phyloP scores from a whole-genome alignment of 306 rosid genomes.

The Astragalus membranaceus region DNA sequence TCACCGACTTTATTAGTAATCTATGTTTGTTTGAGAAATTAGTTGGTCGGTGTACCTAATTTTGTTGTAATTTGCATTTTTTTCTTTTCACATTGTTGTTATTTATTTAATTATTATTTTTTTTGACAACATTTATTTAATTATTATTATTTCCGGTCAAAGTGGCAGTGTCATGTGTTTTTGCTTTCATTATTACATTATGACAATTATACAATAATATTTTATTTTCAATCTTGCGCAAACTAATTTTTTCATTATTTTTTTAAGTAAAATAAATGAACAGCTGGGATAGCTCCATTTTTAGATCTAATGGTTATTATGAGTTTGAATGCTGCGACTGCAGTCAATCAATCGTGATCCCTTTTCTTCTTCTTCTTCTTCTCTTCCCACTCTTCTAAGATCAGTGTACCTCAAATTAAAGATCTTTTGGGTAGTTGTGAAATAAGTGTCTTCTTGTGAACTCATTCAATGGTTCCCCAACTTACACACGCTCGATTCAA shows the following conservation, averaged over 20 bases:
- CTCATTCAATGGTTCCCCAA: background rate
- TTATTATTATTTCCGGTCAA: background rate
- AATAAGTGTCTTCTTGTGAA: slow-evolving; percentile 11
- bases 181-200: background rate
- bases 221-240: background rate
- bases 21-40: no score
- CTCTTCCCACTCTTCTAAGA: background rate
- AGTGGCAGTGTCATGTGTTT: background rate
- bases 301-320: no score
- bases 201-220: background rate
- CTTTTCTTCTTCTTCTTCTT: background rate
- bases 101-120: no score
- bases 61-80: no score
- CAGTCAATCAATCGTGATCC: no score
- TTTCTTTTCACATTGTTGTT: background rate
- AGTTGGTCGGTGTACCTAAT: no score
- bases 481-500: background rate
- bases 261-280: no score
- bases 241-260: no score
- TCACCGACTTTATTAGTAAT: no score
- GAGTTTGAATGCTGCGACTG: no score
- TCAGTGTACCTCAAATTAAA: background rate
- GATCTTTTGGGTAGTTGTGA: slow-evolving; percentile 1
- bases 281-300: no score
- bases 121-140: no score